Evolutionary conservation across 768 basidiomycete genomes (phyloP).

Genomic region (Trametes coccinea): DNA sequence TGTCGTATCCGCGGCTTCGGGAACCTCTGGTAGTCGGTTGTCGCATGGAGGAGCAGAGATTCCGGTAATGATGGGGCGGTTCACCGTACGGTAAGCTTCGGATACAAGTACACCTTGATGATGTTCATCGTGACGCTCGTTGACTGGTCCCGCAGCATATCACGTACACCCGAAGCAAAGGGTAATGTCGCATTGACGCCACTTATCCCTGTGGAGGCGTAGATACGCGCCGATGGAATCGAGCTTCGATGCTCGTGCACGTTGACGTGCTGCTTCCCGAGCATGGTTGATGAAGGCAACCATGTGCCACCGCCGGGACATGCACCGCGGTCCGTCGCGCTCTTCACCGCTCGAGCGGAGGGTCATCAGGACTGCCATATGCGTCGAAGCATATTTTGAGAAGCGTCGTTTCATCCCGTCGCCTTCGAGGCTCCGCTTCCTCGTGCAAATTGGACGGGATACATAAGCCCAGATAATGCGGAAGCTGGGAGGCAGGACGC

Average conservation of each 20-base stretch:
- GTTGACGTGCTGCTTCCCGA: slow-evolving; percentile 8
- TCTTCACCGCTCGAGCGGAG: slow-evolving; percentile 1
- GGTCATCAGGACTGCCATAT: slow-evolving; percentile 6
- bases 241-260: slow-evolving; percentile 5
- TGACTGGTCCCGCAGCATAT: not conserved
- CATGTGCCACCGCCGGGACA: slow-evolving; percentile 6
- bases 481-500: not conserved
- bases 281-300: not conserved
- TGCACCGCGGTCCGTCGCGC: slow-evolving; percentile 12
- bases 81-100: not conserved
- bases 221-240: slow-evolving; percentile 9
- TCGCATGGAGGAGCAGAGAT: not conserved
- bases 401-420: slow-evolving; percentile 4
- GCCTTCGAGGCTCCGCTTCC: not conserved
- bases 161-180: not conserved
- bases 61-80: not conserved
- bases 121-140: not conserved
- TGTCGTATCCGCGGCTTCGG: too few species aligned
- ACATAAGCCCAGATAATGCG: slow-evolving; percentile 1
- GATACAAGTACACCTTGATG: not conserved
- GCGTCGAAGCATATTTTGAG: not conserved
- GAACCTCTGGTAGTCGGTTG: too few species aligned
- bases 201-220: not conserved
- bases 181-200: not conserved
- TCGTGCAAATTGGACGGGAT: not conserved